These are phyloP conservation scores for Hsuehochloa calcarea DNA, from an alignment of 176 grass and related monocot genomes.

Conservation along the genomic window DNA sequence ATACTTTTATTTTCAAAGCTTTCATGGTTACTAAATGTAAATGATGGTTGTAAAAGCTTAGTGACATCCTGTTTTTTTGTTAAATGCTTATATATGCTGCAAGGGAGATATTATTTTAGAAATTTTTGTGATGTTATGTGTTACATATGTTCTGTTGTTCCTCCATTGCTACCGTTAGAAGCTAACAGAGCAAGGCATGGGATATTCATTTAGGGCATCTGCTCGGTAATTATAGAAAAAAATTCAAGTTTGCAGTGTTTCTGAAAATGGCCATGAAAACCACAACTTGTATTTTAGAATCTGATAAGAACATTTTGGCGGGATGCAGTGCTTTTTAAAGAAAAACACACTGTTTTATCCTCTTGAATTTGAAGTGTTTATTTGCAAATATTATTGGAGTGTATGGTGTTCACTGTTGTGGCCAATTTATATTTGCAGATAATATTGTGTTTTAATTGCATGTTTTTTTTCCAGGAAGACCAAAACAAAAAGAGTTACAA, in stretches of 20 bases:
- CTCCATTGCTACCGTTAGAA: background rate
- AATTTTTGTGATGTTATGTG: background rate
- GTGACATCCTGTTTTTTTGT: background rate
- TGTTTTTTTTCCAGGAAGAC: slow-evolving; percentile 55
- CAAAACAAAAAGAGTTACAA: slow-evolving; percentile 82
- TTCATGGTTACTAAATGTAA: background rate
- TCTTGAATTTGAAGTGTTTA: slow-evolving; percentile 14
- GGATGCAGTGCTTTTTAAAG: background rate
- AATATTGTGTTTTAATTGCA: background rate
- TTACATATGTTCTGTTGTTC: background rate
- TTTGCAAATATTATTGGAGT: slow-evolving; percentile 4
- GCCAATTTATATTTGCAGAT: slow-evolving; percentile 13
- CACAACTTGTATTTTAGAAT: background rate
- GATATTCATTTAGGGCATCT: background rate
- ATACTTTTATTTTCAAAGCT: background rate
- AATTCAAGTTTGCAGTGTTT: background rate
- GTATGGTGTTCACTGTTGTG: background rate
- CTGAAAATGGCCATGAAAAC: background rate
- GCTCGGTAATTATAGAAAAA: background rate
- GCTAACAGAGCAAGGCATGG: background rate
- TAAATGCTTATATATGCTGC: background rate
- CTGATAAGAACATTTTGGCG: background rate
- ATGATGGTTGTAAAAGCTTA: slow-evolving; percentile 14
- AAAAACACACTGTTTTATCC: background rate
- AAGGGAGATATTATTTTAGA: background rate